Evolutionary conservation across 495 filamentous ascomycete genomes (phyloP).

Genomic region (Physcia stellaris): DNA sequence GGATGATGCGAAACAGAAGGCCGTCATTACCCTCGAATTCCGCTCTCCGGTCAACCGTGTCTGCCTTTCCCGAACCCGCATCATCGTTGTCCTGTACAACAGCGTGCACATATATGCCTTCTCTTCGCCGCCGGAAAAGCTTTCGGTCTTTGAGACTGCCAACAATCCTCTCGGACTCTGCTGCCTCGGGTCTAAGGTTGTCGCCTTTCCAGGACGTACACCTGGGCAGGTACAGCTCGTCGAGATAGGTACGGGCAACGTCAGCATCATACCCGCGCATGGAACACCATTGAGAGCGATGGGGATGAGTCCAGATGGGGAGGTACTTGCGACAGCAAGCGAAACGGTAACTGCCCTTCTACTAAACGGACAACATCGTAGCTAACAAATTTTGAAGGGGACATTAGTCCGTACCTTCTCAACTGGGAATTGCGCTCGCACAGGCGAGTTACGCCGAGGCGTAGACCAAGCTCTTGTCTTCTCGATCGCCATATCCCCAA

Average conservation of each 20-base stretch:
- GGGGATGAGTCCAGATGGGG: conserved; percentile 64
- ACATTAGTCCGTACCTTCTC: conserved; percentile 79
- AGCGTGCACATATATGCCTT: conserved; percentile 78
- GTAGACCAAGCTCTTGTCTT: conserved; percentile 80
- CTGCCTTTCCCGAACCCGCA: conserved; percentile 60
- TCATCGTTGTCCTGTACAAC: conserved; percentile 71
- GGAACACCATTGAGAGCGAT: conserved; percentile 65
- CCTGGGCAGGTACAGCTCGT: conserved; percentile 87
- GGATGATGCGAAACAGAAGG: conserved; percentile 73
- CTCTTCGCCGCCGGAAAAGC: conserved; percentile 55
- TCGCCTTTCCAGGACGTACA: conserved; percentile 75
- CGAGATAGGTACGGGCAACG: conserved; percentile 64
- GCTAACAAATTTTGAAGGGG: conserved; percentile 36
- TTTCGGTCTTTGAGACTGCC: conserved; percentile 69
- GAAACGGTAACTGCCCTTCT: conserved; percentile 46
- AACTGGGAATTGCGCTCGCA: conserved; percentile 58
- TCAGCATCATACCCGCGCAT: conserved; percentile 92
- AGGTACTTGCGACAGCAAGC: conserved; percentile 79
- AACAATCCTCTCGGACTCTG: conserved; percentile 78
- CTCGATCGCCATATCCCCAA: conserved; percentile 75
- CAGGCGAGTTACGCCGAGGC: conserved; percentile 75
- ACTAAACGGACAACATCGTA: not conserved
- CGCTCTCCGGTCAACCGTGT: conserved; percentile 64
- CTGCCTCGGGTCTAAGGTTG: conserved; percentile 53
- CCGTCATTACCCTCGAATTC: conserved; percentile 60